Base-by-base conservation (phyloP, 306 rosid species). In the Carpinus fangiana region DNA sequence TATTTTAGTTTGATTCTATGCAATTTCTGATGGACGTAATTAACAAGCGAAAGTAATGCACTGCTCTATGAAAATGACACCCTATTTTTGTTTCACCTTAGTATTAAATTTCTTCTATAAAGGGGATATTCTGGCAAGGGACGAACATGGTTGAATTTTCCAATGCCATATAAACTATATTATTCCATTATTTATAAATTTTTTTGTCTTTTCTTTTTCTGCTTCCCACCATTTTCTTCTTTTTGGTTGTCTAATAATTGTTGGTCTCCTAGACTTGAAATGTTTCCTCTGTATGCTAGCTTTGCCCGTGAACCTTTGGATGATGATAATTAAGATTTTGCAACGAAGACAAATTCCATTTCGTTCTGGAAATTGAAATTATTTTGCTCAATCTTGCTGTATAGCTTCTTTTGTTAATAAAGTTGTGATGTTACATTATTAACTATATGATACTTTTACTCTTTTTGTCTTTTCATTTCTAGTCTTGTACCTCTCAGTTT, bases 301-400 rank as follows among this genome's bases (percentile, higher is more conserved):
- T 75, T 52, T 72, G 28, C 77, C 73, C 77, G 66, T 78, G 80
- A 73, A 72, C 61, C 64, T 41, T 72, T 78, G 76, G 73, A 68
- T 57, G 62, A 50, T 43, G 86, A 38, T 28, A 51, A 73, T 18
- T 14, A 36, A 38, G 45, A 26, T 41, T 18, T 34, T 53, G 53
- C 52, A 26, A 57, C 8, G 47, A 47, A 78, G 28, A 53, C 45
- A 28, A 74, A 45, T 50, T 36, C 17, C 21, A 17, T 61, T n/a
- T 14, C 47, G 8, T 52, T 31, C 56, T 21, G 18, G 12, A 51
- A 4, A 60, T 62, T 21, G 41, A 12, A 45, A 16, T 59, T 61
- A 2, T 52, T 51, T 81, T 74, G 51, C 46, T 59, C 18, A 28
- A 47, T 28, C n/a, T 55, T 67, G 2, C 2, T 67, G 10, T 12